Base-by-base conservation (phyloP, 345 rosid genomes). In the Eucalyptus pauciflora region DNA sequence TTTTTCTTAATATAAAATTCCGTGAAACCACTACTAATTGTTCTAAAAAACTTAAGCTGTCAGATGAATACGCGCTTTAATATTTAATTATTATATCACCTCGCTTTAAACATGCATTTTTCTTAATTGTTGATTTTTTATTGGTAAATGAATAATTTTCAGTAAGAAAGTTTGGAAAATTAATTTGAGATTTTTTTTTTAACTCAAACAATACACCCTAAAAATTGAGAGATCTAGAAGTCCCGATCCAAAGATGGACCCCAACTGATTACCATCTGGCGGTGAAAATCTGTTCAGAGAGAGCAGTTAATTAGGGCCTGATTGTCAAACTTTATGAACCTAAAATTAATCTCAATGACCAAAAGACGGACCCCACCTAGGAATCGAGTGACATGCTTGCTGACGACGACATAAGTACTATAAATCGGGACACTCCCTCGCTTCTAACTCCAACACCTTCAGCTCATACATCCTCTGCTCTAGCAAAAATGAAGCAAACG, bases 1-100 rank as follows among this genome's bases (percentile, higher is more conserved):
- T 51, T 51, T 51, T 51, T 51, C 0, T 51, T 51, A 51, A 51
- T 0, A 51, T 51, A 7, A 51, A 0, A 51, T 51, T 51, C 7
- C 17, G 8, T 51, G 0, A 0, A 0, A 51, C 22, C 0, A 51
- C 8, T 51, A 17, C 4, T 4, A 17, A 0, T 0, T 52, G 1
- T 52, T 20, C 10, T 7, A 52, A 52, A 18, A 52, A 18, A 7
- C 10, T 52, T 52, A 52, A 18, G 0, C 0, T 0, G 2, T 52
- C 20, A 52, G 10, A 52, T 18, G 58, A 52, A 18, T 7, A 0
- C 25, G 1, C 2, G 1, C 10, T 52, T 18, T 18, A 52, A 52
- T 52, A 52, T 52, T 52, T 52, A 52, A 52, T 52, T 52, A 52
- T 20, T 20, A 52, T 52, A 52, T 18, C 58, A 52, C 25, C 58